Evolutionary conservation across 306 rosid species (phyloP), one percentile per base, ranked within the genome.

Genomic region (Elaeagnus macrophylla): DNA sequence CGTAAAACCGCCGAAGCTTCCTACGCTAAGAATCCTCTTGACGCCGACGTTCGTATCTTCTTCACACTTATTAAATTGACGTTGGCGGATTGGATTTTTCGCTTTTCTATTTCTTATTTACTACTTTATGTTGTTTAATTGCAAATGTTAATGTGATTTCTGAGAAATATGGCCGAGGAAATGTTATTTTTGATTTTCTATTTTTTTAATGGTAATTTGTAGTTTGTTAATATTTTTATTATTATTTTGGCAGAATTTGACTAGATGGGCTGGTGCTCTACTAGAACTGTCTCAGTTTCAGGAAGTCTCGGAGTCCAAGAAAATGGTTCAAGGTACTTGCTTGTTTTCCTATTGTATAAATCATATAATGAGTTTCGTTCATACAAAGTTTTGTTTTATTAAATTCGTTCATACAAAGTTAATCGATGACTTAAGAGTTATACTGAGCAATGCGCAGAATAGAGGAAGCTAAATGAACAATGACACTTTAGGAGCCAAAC

Each of bases 231-330:
- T 14, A 8, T 1, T 39, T 25, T 25, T 25, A 3, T 25, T 5
- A 10, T 10, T 51, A 49, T 7, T 16, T 5, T 11, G 53, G 69
- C 70, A 90, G 97, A 90, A 90, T 72, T 78, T 90, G 79, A 75
- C 94, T n/a, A 79, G 88, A 65, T 90, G 97, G 97, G 95, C 81
- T 7, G 94, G 94, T 60, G 86, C 86, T 60, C 66, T 86, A 14
- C 59, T 86, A 12, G 95, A 90, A 75, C 45, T 90, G 64, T 86
- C 95, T 57, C 91, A 83, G 76, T 90, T 90, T 75, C 95, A 86
- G 81, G 61, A 6, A 19, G 66, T 72, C 45, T 60, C 79, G 0
- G 91, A 79, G 0, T 76, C 95, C 9, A 90, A 83, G 71, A 70
- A 64, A 67, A 81, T 83, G 91, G 72, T 73, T 36, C 61, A 65